These are phyloP conservation scores for Misopates orontium DNA, from an alignment of 257 asterid species.

Conservation along the genomic window DNA sequence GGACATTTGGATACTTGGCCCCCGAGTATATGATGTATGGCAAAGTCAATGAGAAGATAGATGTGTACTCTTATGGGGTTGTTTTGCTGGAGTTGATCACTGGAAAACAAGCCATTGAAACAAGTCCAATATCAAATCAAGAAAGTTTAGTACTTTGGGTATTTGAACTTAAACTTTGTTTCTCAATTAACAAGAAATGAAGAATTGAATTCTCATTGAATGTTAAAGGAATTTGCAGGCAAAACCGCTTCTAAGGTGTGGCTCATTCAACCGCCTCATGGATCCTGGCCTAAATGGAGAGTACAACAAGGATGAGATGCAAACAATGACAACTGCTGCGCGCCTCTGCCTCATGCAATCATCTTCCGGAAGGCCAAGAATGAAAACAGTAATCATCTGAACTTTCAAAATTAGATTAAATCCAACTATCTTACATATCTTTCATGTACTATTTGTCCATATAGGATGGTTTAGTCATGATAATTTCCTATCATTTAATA, in stretches of 20 bases:
- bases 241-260: conserved; percentile 62
- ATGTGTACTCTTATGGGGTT: conserved; percentile 81
- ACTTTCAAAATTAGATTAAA: neutral
- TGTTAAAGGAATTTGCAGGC: conserved; percentile 46
- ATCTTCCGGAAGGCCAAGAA: conserved; percentile 78
- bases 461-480: neutral
- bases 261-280: conserved; percentile 57
- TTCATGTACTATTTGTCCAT: neutral
- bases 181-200: neutral
- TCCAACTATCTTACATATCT: neutral
- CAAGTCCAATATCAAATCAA: conserved; percentile 40
- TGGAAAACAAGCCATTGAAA: conserved; percentile 63
- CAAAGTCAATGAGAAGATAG: conserved; percentile 82
- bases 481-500: neutral
- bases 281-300: conserved; percentile 60
- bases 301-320: conserved; percentile 63
- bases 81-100: conserved; percentile 80
- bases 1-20: conserved; percentile 72
- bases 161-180: conserved; percentile 19
- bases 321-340: conserved; percentile 57
- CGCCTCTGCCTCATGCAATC: conserved; percentile 80
- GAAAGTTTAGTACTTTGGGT: conserved; percentile 80
- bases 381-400: conserved; percentile 52
- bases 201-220: neutral
- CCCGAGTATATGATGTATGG: conserved; percentile 89